Percentiles rank a stretch among this genome's conserved stretches.
Evolutionary conservation across 768 basidiomycete species (phyloP).

Genomic region (Tylopilus sp.): DNA sequence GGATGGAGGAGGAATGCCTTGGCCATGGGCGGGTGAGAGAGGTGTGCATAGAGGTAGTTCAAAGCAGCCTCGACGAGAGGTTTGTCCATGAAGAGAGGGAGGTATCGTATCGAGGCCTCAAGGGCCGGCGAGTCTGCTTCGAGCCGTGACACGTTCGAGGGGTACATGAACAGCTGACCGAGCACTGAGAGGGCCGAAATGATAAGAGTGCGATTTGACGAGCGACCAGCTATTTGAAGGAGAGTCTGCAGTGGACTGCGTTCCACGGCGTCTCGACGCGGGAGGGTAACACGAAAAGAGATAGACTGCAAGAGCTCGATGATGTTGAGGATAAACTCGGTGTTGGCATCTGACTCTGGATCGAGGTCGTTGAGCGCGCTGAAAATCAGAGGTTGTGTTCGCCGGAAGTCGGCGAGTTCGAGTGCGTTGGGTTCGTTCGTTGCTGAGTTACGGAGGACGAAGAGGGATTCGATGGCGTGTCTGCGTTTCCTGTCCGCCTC

Average conservation of each 20-base stretch:
- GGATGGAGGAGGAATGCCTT: slow-evolving; percentile 72
- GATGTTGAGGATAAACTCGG: slow-evolving; percentile 68
- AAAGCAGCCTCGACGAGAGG: slow-evolving; percentile 66
- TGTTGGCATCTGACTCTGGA: slow-evolving; percentile 58
- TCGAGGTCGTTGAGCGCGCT: slow-evolving; percentile 62
- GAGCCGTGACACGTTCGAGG: slow-evolving; percentile 54
- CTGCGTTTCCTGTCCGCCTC: slow-evolving; percentile 54
- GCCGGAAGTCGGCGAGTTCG: slow-evolving; percentile 55
- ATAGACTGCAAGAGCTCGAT: slow-evolving; percentile 71
- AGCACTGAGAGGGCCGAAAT: slow-evolving; percentile 61
- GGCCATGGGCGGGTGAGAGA: slow-evolving; percentile 71
- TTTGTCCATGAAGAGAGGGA: slow-evolving; percentile 71
- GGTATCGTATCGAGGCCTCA: slow-evolving; percentile 60
- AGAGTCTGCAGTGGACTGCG: slow-evolving; percentile 57
- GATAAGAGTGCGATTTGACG: slow-evolving; percentile 74
- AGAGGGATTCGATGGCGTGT: slow-evolving; percentile 82
- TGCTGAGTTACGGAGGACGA: slow-evolving; percentile 84
- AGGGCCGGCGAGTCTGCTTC: slow-evolving; percentile 56
- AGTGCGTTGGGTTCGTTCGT: slow-evolving; percentile 62
- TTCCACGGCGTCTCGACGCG: slow-evolving; percentile 33
- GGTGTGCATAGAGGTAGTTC: slow-evolving; percentile 72
- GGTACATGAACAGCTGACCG: slow-evolving; percentile 58
- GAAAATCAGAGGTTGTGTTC: slow-evolving; percentile 64
- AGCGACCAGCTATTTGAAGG: slow-evolving; percentile 49
- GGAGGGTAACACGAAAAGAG: slow-evolving; percentile 42